Evolutionary conservation across 2,329 filamentous ascomycete species (phyloP).

Genomic region (Ophioceras dolichostomum): DNA sequence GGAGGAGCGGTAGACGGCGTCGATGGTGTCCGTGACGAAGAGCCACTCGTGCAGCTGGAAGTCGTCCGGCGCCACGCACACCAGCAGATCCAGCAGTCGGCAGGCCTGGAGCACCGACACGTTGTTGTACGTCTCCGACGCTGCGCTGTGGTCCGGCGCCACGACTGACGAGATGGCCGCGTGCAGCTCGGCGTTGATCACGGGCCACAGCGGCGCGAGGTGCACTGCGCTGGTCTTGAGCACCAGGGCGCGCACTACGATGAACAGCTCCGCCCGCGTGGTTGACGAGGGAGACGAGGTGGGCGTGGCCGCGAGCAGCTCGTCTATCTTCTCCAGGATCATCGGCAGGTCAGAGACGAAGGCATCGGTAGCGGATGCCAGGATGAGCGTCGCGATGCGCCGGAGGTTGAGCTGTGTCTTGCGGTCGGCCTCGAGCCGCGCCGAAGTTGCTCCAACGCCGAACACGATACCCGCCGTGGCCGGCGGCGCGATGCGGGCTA

Average conservation of each 20-base stretch:
- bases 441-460: slow-evolving; percentile 90
- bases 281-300: slow-evolving; percentile 86
- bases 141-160: slow-evolving; percentile 47
- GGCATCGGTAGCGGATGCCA: slow-evolving; percentile 65
- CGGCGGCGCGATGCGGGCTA: slow-evolving; percentile 68
- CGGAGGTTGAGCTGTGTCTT: slow-evolving; percentile 85
- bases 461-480: slow-evolving; percentile 95
- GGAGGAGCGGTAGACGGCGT: slow-evolving; percentile 69
- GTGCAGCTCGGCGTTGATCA: slow-evolving; percentile 78
- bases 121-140: slow-evolving; percentile 64
- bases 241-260: slow-evolving; percentile 71
- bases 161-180: slow-evolving; percentile 65
- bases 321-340: slow-evolving; percentile 73
- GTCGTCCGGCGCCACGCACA: slow-evolving; percentile 80
- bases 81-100: slow-evolving; percentile 82
- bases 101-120: slow-evolving; percentile 76
- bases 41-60: slow-evolving; percentile 99
- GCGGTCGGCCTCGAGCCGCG: slow-evolving; percentile 86
- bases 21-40: slow-evolving; percentile 92
- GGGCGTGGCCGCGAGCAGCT: slow-evolving; percentile 70
- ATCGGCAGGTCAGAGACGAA: slow-evolving; percentile 64
- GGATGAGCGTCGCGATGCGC: slow-evolving; percentile 65
- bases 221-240: slow-evolving; percentile 71
- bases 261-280: slow-evolving; percentile 80
- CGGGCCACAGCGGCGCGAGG: slow-evolving; percentile 77